Percentiles rank a stretch among this genome's conserved stretches.
Evolutionary conservation across 192 early-diverging fungal species (phyloP).

Genomic region (Umbelopsis isabellina): DNA sequence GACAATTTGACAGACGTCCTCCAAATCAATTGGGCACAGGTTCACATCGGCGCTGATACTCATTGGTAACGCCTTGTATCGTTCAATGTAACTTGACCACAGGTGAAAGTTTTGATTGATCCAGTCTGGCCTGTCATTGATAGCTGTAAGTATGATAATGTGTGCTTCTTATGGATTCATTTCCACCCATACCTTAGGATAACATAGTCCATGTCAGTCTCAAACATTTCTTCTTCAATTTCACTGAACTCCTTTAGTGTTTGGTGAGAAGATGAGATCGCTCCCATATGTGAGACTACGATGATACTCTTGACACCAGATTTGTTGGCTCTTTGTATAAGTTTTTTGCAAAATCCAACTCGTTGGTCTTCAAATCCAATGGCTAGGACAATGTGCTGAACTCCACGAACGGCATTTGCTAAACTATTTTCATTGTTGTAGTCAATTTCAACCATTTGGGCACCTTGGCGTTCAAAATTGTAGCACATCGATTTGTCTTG

Average conservation of each 20-base stretch:
- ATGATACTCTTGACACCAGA: constrained; percentile 34
- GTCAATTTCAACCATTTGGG: constrained; percentile 29
- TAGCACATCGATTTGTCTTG: constrained; percentile 25
- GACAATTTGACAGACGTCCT: constrained; percentile 27
- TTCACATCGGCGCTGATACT: constrained; percentile 24
- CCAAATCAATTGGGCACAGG: constrained; percentile 33
- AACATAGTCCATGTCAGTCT: constrained; percentile 26
- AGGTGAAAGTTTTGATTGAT: constrained; percentile 39
- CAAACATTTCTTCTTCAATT: constrained; percentile 34
- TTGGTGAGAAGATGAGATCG: constrained; percentile 18
- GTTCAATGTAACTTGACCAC: constrained; percentile 34
- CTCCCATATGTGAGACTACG: constrained; percentile 37
- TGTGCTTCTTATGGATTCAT: too few species aligned
- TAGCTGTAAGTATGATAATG: neutral
- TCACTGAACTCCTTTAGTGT: constrained; percentile 29
- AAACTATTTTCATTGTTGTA: constrained; percentile 32
- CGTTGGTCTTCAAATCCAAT: constrained; percentile 32
- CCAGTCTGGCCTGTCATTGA: constrained; percentile 31
- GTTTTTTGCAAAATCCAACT: constrained; percentile 23
- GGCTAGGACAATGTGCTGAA: constrained; percentile 32
- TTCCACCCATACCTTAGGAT: constrained; percentile 34
- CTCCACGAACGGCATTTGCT: constrained; percentile 26
- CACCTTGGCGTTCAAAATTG: constrained; percentile 25
- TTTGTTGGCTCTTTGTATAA: constrained; percentile 26
- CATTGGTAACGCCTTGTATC: constrained; percentile 25